A percentile compares a stretch with the other conserved stretches of the same genome.
phyloP scores from a whole-genome alignment of 1,139 yeast species.

The Pichia sp. region DNA sequence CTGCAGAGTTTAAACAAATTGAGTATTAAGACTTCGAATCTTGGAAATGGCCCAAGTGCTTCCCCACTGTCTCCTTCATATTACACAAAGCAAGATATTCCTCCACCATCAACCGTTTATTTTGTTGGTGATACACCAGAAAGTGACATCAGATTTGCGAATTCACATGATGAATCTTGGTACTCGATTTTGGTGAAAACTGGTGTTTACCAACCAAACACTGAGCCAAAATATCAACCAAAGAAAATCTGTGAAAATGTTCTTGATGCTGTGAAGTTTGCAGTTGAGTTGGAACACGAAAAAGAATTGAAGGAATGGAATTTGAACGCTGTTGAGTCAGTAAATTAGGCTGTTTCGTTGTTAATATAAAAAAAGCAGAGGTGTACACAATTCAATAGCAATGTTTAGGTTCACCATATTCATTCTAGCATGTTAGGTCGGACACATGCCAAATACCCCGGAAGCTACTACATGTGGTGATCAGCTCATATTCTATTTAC shows the following conservation, averaged over 20 bases:
- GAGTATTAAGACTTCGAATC: background rate
- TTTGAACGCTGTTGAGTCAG: constrained; percentile 16
- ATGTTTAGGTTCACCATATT: no score
- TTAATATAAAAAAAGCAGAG: no score
- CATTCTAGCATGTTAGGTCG: no score
- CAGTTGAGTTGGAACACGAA: constrained; percentile 71
- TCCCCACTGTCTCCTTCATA: background rate
- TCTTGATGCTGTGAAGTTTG: constrained; percentile 73
- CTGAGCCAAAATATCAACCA: constrained; percentile 70
- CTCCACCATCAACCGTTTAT: constrained; percentile 79
- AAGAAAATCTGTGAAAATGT: constrained; percentile 67
- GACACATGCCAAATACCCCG: no score
- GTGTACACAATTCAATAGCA: no score
- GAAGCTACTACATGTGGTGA: no score
- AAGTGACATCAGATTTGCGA: constrained; percentile 80
- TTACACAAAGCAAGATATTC: constrained; percentile 35
- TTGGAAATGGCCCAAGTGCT: background rate
- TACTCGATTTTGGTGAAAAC: constrained; percentile 77
- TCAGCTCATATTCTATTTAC: no score
- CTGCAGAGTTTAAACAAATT: constrained; percentile 32
- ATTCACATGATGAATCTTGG: constrained; percentile 80
- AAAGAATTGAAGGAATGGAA: constrained; percentile 70
- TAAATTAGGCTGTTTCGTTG: background rate
- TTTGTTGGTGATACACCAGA: constrained; percentile 94
- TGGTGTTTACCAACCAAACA: constrained; percentile 78